phyloP scores from a whole-genome alignment of 2,329 filamentous ascomycete genomes.

The Drechslera avenae region DNA sequence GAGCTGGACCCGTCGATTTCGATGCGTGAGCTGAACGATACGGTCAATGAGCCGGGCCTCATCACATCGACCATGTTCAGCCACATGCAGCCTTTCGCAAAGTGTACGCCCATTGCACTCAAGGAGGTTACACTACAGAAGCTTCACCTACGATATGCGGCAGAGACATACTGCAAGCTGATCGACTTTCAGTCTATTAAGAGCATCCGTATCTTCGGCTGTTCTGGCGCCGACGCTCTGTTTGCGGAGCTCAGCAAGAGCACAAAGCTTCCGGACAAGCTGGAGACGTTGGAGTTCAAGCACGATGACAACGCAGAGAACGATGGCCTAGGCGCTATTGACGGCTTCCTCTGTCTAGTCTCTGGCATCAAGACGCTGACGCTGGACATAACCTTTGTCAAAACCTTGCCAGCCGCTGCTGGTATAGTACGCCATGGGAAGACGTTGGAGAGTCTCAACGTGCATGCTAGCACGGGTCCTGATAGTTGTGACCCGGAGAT shows the following conservation, averaged over 20 bases:
- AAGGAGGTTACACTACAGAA: slow-evolving; percentile 54
- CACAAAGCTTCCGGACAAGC: slow-evolving; percentile 50
- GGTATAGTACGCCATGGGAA: slow-evolving; percentile 54
- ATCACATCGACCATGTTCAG: slow-evolving; percentile 54
- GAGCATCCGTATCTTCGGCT: slow-evolving; percentile 51
- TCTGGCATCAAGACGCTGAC: slow-evolving; percentile 52
- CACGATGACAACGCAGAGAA: slow-evolving; percentile 56
- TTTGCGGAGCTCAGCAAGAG: slow-evolving; percentile 56
- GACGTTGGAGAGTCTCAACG: slow-evolving; percentile 52
- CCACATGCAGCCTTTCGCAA: slow-evolving; percentile 55
- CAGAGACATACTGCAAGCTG: slow-evolving; percentile 55
- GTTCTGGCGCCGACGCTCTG: slow-evolving; percentile 54
- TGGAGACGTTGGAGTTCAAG: slow-evolving; percentile 54
- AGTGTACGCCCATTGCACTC: slow-evolving; percentile 52
- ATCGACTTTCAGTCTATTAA: slow-evolving; percentile 54
- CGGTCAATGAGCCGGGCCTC: slow-evolving; percentile 53
- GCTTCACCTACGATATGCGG: slow-evolving; percentile 54
- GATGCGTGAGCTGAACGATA: slow-evolving; percentile 53
- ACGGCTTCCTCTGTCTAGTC: slow-evolving; percentile 55
- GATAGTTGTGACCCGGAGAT: slow-evolving; percentile 51
- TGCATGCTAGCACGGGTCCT: slow-evolving; percentile 48
- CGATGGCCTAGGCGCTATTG: slow-evolving; percentile 53
- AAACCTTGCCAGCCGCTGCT: slow-evolving; percentile 49
- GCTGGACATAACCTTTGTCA: slow-evolving; percentile 52
- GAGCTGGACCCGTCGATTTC: slow-evolving; percentile 43